Percentiles rank a stretch among this genome's conserved stretches.
phyloP scores from a whole-genome alignment of 2,329 filamentous ascomycete species.

The Ascochyta clinopodiicola region DNA sequence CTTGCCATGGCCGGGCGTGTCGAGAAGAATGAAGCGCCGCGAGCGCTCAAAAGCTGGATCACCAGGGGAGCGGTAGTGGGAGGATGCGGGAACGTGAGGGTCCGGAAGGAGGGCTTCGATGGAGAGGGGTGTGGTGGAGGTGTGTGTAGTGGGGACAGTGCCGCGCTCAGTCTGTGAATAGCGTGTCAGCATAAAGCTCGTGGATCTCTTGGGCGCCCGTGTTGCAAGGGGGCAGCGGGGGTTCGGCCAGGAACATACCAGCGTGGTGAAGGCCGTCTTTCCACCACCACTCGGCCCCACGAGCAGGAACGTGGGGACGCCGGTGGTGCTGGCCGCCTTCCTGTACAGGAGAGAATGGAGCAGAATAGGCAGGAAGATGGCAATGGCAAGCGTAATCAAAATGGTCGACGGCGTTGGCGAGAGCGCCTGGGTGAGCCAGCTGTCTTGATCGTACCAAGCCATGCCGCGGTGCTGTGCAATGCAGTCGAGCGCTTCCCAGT shows the following conservation, averaged over 20 bases:
- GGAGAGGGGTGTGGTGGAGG: slow-evolving; percentile 52
- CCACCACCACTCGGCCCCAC: slow-evolving; percentile 81
- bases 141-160: slow-evolving; percentile 61
- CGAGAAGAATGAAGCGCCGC: slow-evolving; percentile 77
- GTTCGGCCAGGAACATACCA: slow-evolving; percentile 57
- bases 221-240: background rate
- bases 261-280: slow-evolving; percentile 86
- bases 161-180: slow-evolving; percentile 60
- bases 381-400: slow-evolving; percentile 71
- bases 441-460: slow-evolving; percentile 49
- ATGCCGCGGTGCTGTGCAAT: slow-evolving; percentile 20
- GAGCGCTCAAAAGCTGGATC: slow-evolving; percentile 62
- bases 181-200: background rate
- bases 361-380: slow-evolving; percentile 75
- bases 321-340: slow-evolving; percentile 66
- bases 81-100: slow-evolving; percentile 63
- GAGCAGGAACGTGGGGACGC: slow-evolving; percentile 77
- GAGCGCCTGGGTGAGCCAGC: slow-evolving; percentile 56
- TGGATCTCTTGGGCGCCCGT: background rate
- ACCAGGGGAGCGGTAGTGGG: slow-evolving; percentile 69
- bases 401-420: slow-evolving; percentile 60
- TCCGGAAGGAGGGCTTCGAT: slow-evolving; percentile 66
- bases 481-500: slow-evolving; percentile 1
- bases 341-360: slow-evolving; percentile 78
- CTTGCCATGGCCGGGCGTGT: slow-evolving; percentile 96